Evolutionary conservation across 1,139 yeast species (phyloP), one percentile per base, ranked within the genome.

Genomic region (Candida mesenterica): DNA sequence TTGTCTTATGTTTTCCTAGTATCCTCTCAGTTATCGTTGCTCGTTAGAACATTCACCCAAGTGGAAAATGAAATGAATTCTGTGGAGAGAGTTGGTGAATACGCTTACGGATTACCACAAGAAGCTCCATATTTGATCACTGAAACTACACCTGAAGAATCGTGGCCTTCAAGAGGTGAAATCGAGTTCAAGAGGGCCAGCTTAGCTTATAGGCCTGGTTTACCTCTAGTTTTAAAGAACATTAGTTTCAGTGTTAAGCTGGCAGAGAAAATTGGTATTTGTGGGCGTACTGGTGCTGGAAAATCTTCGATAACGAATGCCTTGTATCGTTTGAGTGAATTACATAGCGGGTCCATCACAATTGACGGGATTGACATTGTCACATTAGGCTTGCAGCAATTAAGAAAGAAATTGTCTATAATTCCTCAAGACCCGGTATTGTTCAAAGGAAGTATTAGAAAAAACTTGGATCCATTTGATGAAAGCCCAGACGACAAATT

Each of bases 211-310:
- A 77, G 95, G 52, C 82, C 80, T 1, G 86, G 79, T 2, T 66
- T 87, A 37, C 96, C 96, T 1, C 62, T 74, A 23, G 95, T 85
- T 4, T 63, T 89, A 52, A 79, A 79, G 42, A 59, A 75, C 38
- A 56, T 88, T 33, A 53, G 57, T 27, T 53, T 77, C 29, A 48
- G 53, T 3, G 62, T 83, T 19, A 57, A 64, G 10, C 71, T 79
- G 1, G 72, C 77, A 12, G 79, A 80, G 53, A 82, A 80, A 52
- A 68, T 82, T 41, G 90, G 90, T 31, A 79, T 83, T 40, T 80
- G 87, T 59, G 92, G 92, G 15, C 74, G 90, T 49, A 83, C 90
- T 1, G 92, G 92, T 39, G 89, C 90, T 6, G 90, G 90, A 30
- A 83, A 83, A 55, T 75, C 83, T 15, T 77, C 87, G 2, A 77